Evolutionary conservation across 2,329 filamentous ascomycete genomes (phyloP), one percentile per base, ranked within the genome.

Genomic region (Aspergillus neoniger): DNA sequence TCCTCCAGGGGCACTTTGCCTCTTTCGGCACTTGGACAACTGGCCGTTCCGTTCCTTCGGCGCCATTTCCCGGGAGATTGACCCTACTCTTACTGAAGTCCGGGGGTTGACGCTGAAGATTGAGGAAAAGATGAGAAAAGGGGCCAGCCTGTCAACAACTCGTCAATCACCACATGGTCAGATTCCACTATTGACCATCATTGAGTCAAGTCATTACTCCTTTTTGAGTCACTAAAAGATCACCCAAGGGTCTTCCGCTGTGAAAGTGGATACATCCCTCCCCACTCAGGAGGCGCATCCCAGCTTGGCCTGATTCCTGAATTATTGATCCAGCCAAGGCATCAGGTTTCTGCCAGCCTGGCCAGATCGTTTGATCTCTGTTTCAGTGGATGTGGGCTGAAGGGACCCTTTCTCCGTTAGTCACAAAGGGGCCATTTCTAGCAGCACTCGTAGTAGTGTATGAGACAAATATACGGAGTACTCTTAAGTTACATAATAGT

Each of bases 271-370:
- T 44, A 32, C 50, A 25, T n/a, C 32, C 32, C 32, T 23, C 52
- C 32, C 53, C 53, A 55, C 53, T 55, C 53, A 47, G 53, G 39
- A 55, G 53, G 23, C 53, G 21, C 19, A 53, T 23, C 19, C 17
- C 32, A 19, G 38, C 38, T 25, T 6, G 43, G 39, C 39, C 39
- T 8, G 39, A 44, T 17, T 44, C 17, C 23, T 28, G 25, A 28
- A 17, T 19, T n/a, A 28, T 50, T 17, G 15, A 12, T 14, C n/a
- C 23, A 9, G n/a, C 47, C 47, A 50, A 30, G 47, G 25, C 47
- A 3, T 21, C 1, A 21, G 12, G 41, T 53, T 55, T 55, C 53
- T n/a, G 53, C 53, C 53, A 55, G 39, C 43, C 53, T 55, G 53
- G 30, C n/a, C 53, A 55, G 30, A 41, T 44, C 23, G 38, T 19